A percentile compares a stretch with the other conserved stretches of the same genome.
Conservation (phyloP, 2,329 filamentous ascomycete genomes). For the Dryadomyces sulphureus region DNA sequence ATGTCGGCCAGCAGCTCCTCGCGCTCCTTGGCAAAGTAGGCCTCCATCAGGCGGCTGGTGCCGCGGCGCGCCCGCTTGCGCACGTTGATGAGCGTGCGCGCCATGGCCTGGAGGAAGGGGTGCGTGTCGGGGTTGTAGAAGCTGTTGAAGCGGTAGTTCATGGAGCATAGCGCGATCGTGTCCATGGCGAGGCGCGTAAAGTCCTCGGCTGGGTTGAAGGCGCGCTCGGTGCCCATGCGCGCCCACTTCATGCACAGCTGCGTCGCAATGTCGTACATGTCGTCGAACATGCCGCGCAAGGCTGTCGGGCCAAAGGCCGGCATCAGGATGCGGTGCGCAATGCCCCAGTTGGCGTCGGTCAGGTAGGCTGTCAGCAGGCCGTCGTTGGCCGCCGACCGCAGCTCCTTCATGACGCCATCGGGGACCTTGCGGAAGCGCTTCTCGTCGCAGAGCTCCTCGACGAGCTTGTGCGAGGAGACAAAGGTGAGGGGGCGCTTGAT, state of each 20-base stretch:
- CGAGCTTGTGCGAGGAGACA: no score
- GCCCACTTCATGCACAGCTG: conserved; percentile 57
- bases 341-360: conserved; percentile 58
- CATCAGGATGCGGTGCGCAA: conserved; percentile 49
- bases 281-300: conserved; percentile 54
- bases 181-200: conserved; percentile 60
- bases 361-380: no score
- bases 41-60: conserved; percentile 25
- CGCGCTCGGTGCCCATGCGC: conserved; percentile 39
- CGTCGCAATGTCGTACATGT: conserved; percentile 52
- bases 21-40: conserved; percentile 33
- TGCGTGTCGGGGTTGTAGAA: conserved; percentile 56
- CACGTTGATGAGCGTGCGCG: conserved; percentile 42
- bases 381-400: no score
- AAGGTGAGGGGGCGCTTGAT: no score
- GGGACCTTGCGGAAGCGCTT: no score
- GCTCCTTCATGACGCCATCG: no score
- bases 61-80: no score
- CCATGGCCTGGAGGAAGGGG: conserved; percentile 56
- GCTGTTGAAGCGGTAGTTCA: conserved; percentile 60
- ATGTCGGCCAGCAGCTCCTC: conserved; percentile 40
- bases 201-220: conserved; percentile 48
- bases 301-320: conserved; percentile 55
- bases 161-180: conserved; percentile 55
- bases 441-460: no score